Evolutionary conservation across 805 yeast species (phyloP).

Genomic region (Cephaloascus fragrans): DNA sequence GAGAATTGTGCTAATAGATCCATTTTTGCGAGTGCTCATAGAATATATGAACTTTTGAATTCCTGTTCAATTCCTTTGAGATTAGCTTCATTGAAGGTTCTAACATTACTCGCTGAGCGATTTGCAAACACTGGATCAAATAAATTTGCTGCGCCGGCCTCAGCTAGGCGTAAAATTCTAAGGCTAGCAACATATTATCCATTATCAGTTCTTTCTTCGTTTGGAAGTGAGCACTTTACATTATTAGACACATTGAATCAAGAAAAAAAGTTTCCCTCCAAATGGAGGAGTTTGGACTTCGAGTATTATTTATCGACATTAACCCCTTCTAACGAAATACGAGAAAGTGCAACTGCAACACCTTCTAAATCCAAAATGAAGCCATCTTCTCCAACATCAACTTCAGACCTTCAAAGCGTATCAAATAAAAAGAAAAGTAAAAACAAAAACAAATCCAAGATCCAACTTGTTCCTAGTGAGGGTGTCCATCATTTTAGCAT

Average conservation of each 20-base stretch:
- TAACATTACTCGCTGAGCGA: conserved; percentile 51
- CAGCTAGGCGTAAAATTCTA: conserved; percentile 34
- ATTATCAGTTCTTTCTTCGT: conserved; percentile 28
- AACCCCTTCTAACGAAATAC: neutral
- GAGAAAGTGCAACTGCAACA: neutral
- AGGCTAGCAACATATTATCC: conserved; percentile 49
- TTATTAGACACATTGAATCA: conserved; percentile 34
- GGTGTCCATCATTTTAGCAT: conserved; percentile 44
- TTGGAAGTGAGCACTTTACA: conserved; percentile 28
- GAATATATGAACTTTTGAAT: conserved; percentile 47
- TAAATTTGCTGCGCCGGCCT: conserved; percentile 32
- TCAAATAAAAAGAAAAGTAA: conserved; percentile 5
- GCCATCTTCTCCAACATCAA: neutral
- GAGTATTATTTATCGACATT: conserved; percentile 14
- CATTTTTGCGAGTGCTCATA: conserved; percentile 57
- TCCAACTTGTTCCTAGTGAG: conserved; percentile 14
- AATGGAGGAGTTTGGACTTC: conserved; percentile 21
- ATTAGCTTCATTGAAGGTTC: conserved; percentile 49
- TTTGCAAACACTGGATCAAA: conserved; percentile 36
- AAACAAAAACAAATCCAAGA: conserved; percentile 5
- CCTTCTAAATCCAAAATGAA: neutral
- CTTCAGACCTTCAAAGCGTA: neutral
- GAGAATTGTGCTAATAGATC: conserved; percentile 62
- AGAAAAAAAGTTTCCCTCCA: conserved; percentile 25
- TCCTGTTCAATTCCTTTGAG: conserved; percentile 53